Evolutionary conservation across 208 protist species (phyloP).

Genomic region (Trypanosoma caninum): DNA sequence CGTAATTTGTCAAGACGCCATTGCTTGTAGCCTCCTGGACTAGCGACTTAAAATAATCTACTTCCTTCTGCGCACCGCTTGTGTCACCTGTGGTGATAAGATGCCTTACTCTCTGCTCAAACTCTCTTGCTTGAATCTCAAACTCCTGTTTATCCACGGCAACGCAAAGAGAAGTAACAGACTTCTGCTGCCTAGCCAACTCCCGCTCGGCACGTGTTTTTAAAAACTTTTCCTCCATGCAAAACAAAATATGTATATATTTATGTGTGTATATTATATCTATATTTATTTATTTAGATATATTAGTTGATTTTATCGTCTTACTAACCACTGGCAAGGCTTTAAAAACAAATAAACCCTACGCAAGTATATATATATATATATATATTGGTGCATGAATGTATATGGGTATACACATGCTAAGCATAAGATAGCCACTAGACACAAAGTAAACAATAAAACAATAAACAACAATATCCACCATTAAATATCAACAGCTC

Average conservation of each 20-base stretch:
- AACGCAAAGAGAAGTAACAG: slow-evolving; percentile 29
- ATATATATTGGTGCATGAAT: too few species aligned
- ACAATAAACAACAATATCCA: too few species aligned
- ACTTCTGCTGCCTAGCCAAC: slow-evolving; percentile 35
- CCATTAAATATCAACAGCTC: too few species aligned
- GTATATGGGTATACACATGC: too few species aligned
- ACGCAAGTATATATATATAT: too few species aligned
- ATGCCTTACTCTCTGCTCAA: slow-evolving; percentile 34
- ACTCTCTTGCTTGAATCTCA: slow-evolving; percentile 40
- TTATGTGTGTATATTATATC: too few species aligned
- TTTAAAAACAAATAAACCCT: slow-evolving; percentile 12
- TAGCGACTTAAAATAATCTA: slow-evolving; percentile 42
- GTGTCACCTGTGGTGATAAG: slow-evolving; percentile 22
- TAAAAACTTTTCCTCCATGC: slow-evolving; percentile 62
- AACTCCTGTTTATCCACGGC: slow-evolving; percentile 53
- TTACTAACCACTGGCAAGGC: slow-evolving; percentile 32
- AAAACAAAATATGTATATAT: too few species aligned
- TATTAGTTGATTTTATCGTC: too few species aligned
- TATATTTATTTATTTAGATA: too few species aligned
- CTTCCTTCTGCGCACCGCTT: slow-evolving; percentile 36
- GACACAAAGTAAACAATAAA: too few species aligned
- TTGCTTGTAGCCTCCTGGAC: slow-evolving; percentile 61
- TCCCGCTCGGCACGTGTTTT: slow-evolving; percentile 66
- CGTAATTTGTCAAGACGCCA: slow-evolving; percentile 59
- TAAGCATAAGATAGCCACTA: too few species aligned